Conservation (phyloP, 257 asterid genomes). For the Phtheirospermum japonicum region DNA sequence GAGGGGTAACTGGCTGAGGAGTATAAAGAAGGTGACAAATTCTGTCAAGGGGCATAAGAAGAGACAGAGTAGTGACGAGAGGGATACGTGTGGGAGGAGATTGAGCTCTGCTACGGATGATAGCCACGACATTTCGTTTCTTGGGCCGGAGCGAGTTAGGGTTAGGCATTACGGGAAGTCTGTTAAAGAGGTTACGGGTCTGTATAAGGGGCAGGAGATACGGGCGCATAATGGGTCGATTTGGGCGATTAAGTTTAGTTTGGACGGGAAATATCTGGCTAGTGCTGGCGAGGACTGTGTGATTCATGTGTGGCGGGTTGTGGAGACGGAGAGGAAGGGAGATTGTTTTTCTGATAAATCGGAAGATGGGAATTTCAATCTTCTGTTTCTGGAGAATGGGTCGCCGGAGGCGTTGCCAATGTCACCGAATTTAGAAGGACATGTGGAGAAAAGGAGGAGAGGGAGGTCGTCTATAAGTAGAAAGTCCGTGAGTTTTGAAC, state of each 20-base stretch:
- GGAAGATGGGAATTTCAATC: constrained; percentile 82
- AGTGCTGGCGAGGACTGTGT: constrained; percentile 99
- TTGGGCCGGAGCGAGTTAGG: constrained; percentile 80
- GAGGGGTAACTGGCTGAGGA: constrained; percentile 79
- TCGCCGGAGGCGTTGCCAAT: constrained; percentile 72
- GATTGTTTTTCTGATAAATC: constrained; percentile 68
- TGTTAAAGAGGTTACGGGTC: constrained; percentile 75
- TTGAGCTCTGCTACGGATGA: constrained; percentile 98
- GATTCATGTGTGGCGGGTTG: constrained; percentile 92
- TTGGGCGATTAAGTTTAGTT: constrained; percentile 94
- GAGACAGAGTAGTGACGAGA: constrained; percentile 86
- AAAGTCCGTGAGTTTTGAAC: constrained; percentile 76
- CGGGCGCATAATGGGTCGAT: constrained; percentile 91
- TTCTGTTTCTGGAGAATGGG: constrained; percentile 64
- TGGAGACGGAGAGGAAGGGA: constrained; percentile 82
- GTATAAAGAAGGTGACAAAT: constrained; percentile 68
- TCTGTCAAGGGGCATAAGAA: constrained; percentile 74
- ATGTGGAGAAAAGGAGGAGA: constrained; percentile 70
- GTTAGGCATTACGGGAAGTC: constrained; percentile 91
- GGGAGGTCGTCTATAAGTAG: constrained; percentile 83
- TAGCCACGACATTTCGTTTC: constrained; percentile 87
- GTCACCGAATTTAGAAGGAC: constrained; percentile 78
- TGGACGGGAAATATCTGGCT: constrained; percentile 95
- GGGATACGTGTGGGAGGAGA: constrained; percentile 95
- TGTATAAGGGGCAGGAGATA: constrained; percentile 89